These are phyloP conservation scores for Apodospora peruviana DNA, from an alignment of 495 filamentous ascomycete species.

Conservation along the genomic window DNA sequence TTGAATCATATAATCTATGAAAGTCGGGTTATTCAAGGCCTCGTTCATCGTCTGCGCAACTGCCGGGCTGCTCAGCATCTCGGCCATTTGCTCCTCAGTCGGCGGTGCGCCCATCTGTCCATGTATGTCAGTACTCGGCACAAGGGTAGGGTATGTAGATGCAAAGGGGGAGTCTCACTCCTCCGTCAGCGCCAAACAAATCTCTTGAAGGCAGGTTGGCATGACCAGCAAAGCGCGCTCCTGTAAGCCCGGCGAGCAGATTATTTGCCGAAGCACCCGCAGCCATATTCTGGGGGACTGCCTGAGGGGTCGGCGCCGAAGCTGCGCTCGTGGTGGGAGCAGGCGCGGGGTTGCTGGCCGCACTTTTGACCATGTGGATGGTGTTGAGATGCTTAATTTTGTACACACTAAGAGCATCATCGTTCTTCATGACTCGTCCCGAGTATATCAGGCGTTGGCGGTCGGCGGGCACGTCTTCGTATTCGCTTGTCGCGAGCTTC, in stretches of 20 bases:
- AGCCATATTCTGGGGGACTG: slow-evolving; percentile 84
- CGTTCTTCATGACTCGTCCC: slow-evolving; percentile 91
- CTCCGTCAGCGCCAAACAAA: slow-evolving; percentile 93
- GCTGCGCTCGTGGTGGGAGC: slow-evolving; percentile 43
- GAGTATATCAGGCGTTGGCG: slow-evolving; percentile 96
- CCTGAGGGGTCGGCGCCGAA: slow-evolving; percentile 44
- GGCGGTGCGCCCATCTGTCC: slow-evolving; percentile 85
- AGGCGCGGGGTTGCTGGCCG: slow-evolving; percentile 77
- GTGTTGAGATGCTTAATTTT: slow-evolving; percentile 97
- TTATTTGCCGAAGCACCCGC: slow-evolving; percentile 80
- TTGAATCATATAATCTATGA: slow-evolving; percentile 88
- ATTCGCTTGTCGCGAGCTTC: slow-evolving; percentile 73
- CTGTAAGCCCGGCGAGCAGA: slow-evolving; percentile 83
- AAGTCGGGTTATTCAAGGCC: slow-evolving; percentile 84
- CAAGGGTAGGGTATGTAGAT: too few relatives aligned
- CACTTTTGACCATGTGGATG: slow-evolving; percentile 92
- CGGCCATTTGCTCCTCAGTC: slow-evolving; percentile 67
- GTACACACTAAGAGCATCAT: slow-evolving; percentile 74
- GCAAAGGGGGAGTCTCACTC: slow-evolving; percentile 59
- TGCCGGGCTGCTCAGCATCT: slow-evolving; percentile 81
- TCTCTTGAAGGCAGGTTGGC: slow-evolving; percentile 81
- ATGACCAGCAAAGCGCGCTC: slow-evolving; percentile 90
- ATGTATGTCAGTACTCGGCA: slow-evolving; percentile 31
- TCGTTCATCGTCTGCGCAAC: slow-evolving; percentile 83
- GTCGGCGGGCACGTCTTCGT: slow-evolving; percentile 77